Evolutionary conservation across 1,139 yeast genomes (phyloP), one percentile per base, ranked within the genome.

Genomic region (Saccharomycopsis hybrid): DNA sequence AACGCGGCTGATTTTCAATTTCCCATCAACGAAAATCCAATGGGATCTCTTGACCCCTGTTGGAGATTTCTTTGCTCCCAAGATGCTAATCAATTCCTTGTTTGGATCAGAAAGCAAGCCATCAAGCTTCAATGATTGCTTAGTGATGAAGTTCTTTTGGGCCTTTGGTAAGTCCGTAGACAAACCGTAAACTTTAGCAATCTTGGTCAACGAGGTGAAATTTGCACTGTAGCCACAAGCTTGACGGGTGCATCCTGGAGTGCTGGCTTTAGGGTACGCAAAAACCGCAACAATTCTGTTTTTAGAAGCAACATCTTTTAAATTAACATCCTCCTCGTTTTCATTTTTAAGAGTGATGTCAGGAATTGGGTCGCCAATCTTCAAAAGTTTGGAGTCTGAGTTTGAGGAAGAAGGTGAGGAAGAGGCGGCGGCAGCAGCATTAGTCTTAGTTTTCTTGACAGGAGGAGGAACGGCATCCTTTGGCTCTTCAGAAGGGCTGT

Each of bases 241-340:
- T 68, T 92, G 98, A 60, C 89, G 77, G 0, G 94, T 89, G 66
- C 97, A 90, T 1, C 97, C 97, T 1, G 97, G 96, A 0, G 98
- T 92, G 36, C 85, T 81, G 0, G 97, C 98, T 62, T 77, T 85
- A 49, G 98, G 97, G 62, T 89, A 92, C 13, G 96, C 78, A 64
- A 85, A 85, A 41, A 85, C 76, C 47, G 86, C 74, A 59, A 83
- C 68, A 46, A 77, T 72, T 53, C 74, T 75, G 43, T 77, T 67
- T 9, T 72, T 65, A 24, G 66, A 58, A 5, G 82, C 78, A 18
- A 74, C 68, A 18, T 76, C 71, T 30, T 60, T 63, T 57, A 85
- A 67, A 37, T 74, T 68, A 44, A 89, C 72, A 25, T 72, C 73
- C 40, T 77, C 68, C n/a, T 72, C 85, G 54, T 84, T 83, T 65